Evolutionary conservation across 2,329 filamentous ascomycete genomes (phyloP).

Genomic region (Pseudogymnoascus sp.): DNA sequence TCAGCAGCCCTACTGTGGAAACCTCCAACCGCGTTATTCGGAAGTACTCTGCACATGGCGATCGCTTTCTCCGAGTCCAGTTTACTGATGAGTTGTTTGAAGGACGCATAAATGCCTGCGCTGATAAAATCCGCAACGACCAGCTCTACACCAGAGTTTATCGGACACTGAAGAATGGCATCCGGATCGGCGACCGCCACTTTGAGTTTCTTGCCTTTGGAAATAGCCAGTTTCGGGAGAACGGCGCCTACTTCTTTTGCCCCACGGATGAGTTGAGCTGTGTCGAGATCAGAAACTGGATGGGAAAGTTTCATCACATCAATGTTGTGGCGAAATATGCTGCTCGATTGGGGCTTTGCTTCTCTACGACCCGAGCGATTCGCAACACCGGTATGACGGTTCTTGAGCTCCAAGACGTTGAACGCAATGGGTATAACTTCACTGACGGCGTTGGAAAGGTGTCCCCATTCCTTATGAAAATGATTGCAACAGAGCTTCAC

Average conservation of each 20-base stretch:
- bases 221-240: constrained; percentile 88
- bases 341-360: constrained; percentile 85
- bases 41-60: constrained; percentile 54
- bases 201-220: constrained; percentile 92
- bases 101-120: constrained; percentile 29
- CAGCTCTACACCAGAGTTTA: constrained; percentile 67
- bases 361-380: constrained; percentile 81
- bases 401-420: constrained; percentile 59
- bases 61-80: constrained; percentile 80
- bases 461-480: constrained; percentile 64
- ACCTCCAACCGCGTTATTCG: constrained; percentile 81
- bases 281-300: constrained; percentile 70
- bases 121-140: constrained; percentile 47
- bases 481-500: constrained; percentile 63
- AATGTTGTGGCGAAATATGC: constrained; percentile 80
- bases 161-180: constrained; percentile 65
- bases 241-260: constrained; percentile 89
- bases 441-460: constrained; percentile 92
- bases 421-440: constrained; percentile 61
- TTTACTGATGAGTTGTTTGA: constrained; percentile 69
- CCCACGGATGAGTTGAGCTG: constrained; percentile 58
- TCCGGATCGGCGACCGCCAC: constrained; percentile 68
- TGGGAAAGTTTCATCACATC: constrained; percentile 80
- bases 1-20: constrained; percentile 69
- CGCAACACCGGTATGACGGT: constrained; percentile 48